Evolutionary conservation across 495 filamentous ascomycete genomes (phyloP).

Genomic region (Podospora australis): DNA sequence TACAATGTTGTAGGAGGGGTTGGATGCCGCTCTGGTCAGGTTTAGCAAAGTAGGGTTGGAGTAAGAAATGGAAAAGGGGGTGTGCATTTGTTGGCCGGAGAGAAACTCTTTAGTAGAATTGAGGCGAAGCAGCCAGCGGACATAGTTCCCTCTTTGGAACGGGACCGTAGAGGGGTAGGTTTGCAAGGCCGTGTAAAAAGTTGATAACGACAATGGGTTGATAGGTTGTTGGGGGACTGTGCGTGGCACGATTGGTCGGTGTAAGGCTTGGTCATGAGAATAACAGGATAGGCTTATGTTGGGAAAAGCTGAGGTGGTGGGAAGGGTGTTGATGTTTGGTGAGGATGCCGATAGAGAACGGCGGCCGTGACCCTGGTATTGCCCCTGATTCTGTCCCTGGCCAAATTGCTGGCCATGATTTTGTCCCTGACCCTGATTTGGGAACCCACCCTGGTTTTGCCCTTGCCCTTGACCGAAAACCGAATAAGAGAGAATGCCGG

Average conservation of each 20-base stretch:
- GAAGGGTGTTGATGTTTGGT: not conserved
- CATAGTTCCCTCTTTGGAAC: conserved; percentile 21
- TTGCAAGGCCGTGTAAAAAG: conserved; percentile 12
- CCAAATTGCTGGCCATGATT: too few species aligned
- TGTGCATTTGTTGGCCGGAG: not conserved
- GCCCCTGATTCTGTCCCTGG: too few species aligned
- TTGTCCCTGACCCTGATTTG: too few species aligned
- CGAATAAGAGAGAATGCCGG: not conserved
- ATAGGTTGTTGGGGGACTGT: conserved; percentile 7
- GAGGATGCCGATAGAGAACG: not conserved
- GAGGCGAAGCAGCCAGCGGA: conserved; percentile 20
- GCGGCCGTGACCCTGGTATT: not conserved
- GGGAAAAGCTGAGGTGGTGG: conserved; percentile 4
- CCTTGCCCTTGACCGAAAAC: not conserved
- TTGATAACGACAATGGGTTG: conserved; percentile 5
- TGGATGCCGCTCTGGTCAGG: not conserved
- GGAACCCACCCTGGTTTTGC: too few species aligned
- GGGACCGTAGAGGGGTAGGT: not conserved
- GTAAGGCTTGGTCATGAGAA: conserved; percentile 8
- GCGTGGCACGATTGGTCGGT: conserved; percentile 18
- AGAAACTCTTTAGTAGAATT: conserved; percentile 17
- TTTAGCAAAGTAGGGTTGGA: conserved; percentile 10
- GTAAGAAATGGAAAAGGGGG: conserved; percentile 7
- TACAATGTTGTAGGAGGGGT: conserved; percentile 3
- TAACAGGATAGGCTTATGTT: not conserved